A percentile compares a stretch with the other conserved stretches of the same genome.
Conservation (phyloP, 306 rosid species). For the Fragaria iinumae region DNA sequence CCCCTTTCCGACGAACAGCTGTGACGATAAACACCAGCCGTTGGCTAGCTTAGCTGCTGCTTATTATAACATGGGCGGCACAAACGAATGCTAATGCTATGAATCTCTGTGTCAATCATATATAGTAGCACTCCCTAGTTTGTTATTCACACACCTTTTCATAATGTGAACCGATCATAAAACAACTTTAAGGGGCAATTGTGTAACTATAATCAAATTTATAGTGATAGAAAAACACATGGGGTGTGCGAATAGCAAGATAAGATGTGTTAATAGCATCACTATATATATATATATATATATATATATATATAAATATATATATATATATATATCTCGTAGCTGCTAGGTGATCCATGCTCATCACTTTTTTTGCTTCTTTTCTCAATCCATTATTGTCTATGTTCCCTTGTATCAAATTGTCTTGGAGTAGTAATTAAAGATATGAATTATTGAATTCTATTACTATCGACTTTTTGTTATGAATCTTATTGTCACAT, state of each 20-base stretch:
- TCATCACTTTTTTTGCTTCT: not conserved
- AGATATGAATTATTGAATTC: not conserved
- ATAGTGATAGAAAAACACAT: too few relatives aligned
- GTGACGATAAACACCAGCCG: conserved; percentile 20
- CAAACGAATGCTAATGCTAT: not conserved
- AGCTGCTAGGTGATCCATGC: not conserved
- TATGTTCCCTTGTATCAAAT: not conserved
- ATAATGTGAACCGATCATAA: too few relatives aligned
- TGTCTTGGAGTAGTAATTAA: not conserved
- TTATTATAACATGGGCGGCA: not conserved
- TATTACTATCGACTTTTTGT: not conserved
- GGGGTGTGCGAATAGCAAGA: too few relatives aligned
- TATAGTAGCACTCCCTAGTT: too few relatives aligned
- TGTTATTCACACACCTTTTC: too few relatives aligned
- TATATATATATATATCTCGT: too few relatives aligned
- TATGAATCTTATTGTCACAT: not conserved
- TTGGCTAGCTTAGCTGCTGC: not conserved
- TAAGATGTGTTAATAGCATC: too few relatives aligned
- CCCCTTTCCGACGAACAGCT: not conserved
- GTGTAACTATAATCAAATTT: too few relatives aligned
- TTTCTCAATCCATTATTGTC: not conserved
- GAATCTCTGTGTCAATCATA: not conserved
- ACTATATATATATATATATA: too few relatives aligned
- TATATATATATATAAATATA: too few relatives aligned
- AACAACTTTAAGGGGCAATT: too few relatives aligned